Evolutionary conservation across 2,329 filamentous ascomycete species (phyloP).

Genomic region (Thelonectria discophora): DNA sequence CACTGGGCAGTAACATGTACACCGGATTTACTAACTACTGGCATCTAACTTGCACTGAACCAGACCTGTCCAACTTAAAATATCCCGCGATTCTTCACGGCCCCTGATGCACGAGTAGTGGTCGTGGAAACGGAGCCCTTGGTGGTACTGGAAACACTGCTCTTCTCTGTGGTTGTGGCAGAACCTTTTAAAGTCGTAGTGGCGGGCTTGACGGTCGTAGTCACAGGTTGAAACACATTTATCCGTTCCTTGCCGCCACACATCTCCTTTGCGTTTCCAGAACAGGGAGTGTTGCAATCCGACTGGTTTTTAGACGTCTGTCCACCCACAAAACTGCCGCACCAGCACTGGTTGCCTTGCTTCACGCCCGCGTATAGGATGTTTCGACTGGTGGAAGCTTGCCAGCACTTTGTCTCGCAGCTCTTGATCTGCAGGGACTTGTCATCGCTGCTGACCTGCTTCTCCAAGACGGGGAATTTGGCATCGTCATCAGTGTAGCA

Average conservation of each 20-base stretch:
- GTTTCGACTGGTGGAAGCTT: slow-evolving; percentile 11
- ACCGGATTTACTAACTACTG: too few relatives aligned
- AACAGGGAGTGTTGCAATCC: slow-evolving; percentile 30
- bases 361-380: slow-evolving; percentile 27
- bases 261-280: slow-evolving; percentile 24
- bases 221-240: slow-evolving; percentile 28
- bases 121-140: too few relatives aligned
- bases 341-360: slow-evolving; percentile 33
- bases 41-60: too few relatives aligned
- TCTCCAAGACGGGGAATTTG: slow-evolving; percentile 13
- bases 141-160: too few relatives aligned
- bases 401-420: slow-evolving; percentile 19
- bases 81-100: neutral
- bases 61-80: too few relatives aligned
- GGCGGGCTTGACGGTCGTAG: neutral
- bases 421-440: neutral
- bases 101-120: neutral
- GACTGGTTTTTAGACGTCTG: slow-evolving; percentile 17
- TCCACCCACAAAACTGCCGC: slow-evolving; percentile 27
- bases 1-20: too few relatives aligned
- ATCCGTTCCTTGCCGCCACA: slow-evolving; percentile 30
- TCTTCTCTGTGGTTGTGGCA: neutral
- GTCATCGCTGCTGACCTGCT: neutral
- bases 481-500: slow-evolving; percentile 18
- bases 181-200: neutral